Evolutionary conservation across 495 filamentous ascomycete genomes (phyloP), one percentile per base, ranked within the genome.

Genomic region (Cudoniella acicularis): DNA sequence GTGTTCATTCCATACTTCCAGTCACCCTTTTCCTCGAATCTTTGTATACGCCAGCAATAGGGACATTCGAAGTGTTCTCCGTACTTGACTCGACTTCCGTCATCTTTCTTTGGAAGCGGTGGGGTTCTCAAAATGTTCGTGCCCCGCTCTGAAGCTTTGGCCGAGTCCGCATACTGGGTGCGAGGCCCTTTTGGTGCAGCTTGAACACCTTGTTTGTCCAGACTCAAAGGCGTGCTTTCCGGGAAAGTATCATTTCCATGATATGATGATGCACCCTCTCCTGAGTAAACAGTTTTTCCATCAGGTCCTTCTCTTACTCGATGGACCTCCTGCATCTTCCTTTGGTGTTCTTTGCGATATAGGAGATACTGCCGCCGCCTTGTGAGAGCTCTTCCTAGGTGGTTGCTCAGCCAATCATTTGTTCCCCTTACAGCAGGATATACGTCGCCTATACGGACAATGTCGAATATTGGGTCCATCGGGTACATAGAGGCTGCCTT

Each of bases 1-100:
- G 18, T 6, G 11, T 3, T n/a, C 18, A 57, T 17, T 57, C 43
- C n/a, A n/a, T n/a, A 57, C 54, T 46, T 49, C 54, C 54, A 57
- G 6, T 24, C 40, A 17, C 16, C 16, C 20, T 46, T 57, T 16
- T 46, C 18, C 3, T 20, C n/a, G 20, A 46, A 13, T n/a, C 17
- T 27, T 13, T 48, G 40, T 10, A 22, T 22, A 13, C 4, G n/a
- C 17, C 17, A 57, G 23, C 54, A 57, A 48, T 57, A 57, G 16
- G 54, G 54, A 57, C 54, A 57, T 21, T 57, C 42, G 13, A 57
- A 57, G 20, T 20, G 41, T 36, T 54, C 52, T 10, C 47, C 47
- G 47, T 49, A 49, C 17, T 13, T 21, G 13, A 24, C 23, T 21
- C 47, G 17, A 49, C 3, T 13, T 20, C 47, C 3, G 22, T 17